Conservation (phyloP, 805 yeast species). For the Myxozyma neotropica region DNA sequence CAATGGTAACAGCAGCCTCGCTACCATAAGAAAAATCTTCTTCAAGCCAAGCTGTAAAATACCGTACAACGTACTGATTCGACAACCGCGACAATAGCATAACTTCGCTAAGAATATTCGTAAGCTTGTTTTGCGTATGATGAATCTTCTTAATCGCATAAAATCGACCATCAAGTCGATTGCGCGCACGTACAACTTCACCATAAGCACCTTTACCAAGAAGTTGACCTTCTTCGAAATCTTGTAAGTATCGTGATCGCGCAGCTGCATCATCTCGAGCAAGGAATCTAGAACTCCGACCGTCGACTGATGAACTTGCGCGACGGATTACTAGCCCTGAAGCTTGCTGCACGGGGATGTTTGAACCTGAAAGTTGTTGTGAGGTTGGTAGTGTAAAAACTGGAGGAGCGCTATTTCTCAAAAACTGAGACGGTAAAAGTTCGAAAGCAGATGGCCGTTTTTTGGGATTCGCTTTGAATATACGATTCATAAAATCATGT, state of each 20-base stretch:
- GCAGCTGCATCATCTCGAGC: constrained; percentile 6
- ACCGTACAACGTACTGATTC: constrained; percentile 94
- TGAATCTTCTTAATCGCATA: constrained; percentile 92
- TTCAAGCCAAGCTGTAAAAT: constrained; percentile 97
- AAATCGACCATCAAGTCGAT: constrained; percentile 88
- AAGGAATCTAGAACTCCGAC: constrained; percentile 19
- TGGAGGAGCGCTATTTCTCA: constrained; percentile 54
- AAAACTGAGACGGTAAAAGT: constrained; percentile 76
- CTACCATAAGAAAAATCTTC: constrained; percentile 53
- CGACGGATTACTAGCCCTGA: background rate
- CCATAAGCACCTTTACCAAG: constrained; percentile 97
- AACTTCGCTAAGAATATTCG: constrained; percentile 85
- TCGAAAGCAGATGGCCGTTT: constrained; percentile 84
- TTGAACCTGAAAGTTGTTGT: background rate
- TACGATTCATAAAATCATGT: constrained; percentile 63
- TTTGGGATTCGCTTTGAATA: constrained; percentile 65
- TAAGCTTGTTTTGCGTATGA: constrained; percentile 76
- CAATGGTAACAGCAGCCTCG: constrained; percentile 38
- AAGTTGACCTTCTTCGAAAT: constrained; percentile 90
- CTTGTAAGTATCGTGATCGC: constrained; percentile 78
- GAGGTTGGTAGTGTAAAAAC: background rate
- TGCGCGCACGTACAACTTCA: constrained; percentile 96
- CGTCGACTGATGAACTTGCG: constrained; percentile 22
- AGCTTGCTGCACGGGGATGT: background rate
- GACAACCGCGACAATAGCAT: constrained; percentile 87